Conservation (phyloP, 768 basidiomycete species). For the Termitomyces sp. region DNA sequence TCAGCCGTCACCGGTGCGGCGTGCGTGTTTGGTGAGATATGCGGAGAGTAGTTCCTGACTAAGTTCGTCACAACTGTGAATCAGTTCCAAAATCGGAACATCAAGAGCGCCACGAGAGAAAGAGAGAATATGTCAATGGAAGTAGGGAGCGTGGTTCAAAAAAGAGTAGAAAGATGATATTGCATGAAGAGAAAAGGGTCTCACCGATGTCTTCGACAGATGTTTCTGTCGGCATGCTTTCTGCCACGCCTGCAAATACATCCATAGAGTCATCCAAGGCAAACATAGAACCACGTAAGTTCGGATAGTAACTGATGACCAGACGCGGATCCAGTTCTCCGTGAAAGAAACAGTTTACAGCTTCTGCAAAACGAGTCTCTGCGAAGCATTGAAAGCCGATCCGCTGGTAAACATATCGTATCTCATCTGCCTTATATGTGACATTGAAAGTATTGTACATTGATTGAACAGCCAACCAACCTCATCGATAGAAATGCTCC, state of each 20-base stretch:
- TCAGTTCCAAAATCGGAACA: constrained; percentile 57
- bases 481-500: constrained; percentile 48
- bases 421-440: constrained; percentile 49
- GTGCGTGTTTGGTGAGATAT: constrained; percentile 65
- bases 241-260: constrained; percentile 70
- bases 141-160: constrained; percentile 8
- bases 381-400: constrained; percentile 75
- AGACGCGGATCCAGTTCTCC: constrained; percentile 83
- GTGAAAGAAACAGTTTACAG: constrained; percentile 68
- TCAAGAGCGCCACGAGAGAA: constrained; percentile 22
- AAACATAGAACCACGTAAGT: constrained; percentile 65
- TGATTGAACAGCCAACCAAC: constrained; percentile 22
- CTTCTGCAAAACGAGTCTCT: constrained; percentile 81
- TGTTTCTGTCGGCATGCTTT: constrained; percentile 60
- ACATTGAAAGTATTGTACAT: background rate
- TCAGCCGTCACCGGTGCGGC: constrained; percentile 67
- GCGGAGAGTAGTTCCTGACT: constrained; percentile 90
- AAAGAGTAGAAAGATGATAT: constrained; percentile 9
- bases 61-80: constrained; percentile 79
- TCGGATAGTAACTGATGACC: constrained; percentile 74
- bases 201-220: constrained; percentile 84
- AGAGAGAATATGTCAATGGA: constrained; percentile 24
- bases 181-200: constrained; percentile 28
- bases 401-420: constrained; percentile 75
- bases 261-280: constrained; percentile 48